These are phyloP conservation scores for Stagonosporopsis rhizophila DNA, from an alignment of 2,329 filamentous ascomycete genomes.

Conservation along the genomic window DNA sequence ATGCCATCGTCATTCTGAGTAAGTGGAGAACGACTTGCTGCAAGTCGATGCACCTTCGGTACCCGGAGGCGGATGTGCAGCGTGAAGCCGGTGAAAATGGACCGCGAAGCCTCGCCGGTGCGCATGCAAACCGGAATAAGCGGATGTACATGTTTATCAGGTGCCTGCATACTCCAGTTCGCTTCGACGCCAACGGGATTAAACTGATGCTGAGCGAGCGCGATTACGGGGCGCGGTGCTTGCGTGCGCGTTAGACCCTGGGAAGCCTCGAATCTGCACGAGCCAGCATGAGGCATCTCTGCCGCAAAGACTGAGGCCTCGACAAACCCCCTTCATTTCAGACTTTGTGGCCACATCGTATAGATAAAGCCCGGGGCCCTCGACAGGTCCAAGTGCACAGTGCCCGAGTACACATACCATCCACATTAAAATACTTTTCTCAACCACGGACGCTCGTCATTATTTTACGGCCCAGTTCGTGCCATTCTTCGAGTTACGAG, in stretches of 20 bases:
- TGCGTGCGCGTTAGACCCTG: slow-evolving; percentile 12
- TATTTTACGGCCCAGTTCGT: not conserved
- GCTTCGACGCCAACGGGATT: slow-evolving; percentile 1
- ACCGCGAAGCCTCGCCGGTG: slow-evolving; percentile 6
- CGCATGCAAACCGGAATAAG: slow-evolving; percentile 4
- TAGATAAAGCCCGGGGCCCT: slow-evolving; percentile 10
- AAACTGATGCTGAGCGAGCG: slow-evolving; percentile 4
- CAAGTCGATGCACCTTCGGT: not conserved
- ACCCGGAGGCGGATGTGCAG: not conserved
- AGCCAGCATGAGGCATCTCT: slow-evolving; percentile 3
- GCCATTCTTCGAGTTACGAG: slow-evolving; percentile 11
- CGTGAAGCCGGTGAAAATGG: not conserved
- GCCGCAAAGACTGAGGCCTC: slow-evolving; percentile 4
- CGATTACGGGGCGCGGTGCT: slow-evolving; percentile 11
- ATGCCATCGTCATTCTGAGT: not conserved
- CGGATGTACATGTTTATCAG: slow-evolving; percentile 1
- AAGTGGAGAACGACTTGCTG: slow-evolving; percentile 1
- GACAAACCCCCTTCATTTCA: slow-evolving; percentile 19
- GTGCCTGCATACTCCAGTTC: not conserved
- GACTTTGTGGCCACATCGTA: slow-evolving; percentile 6
- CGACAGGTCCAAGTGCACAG: not conserved
- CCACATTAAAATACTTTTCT: not conserved
- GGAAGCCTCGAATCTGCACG: slow-evolving; percentile 3
- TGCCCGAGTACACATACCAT: not conserved
- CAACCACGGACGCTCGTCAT: not conserved